phyloP scores from a whole-genome alignment of 306 rosid genomes.

The Prunus salicina region DNA sequence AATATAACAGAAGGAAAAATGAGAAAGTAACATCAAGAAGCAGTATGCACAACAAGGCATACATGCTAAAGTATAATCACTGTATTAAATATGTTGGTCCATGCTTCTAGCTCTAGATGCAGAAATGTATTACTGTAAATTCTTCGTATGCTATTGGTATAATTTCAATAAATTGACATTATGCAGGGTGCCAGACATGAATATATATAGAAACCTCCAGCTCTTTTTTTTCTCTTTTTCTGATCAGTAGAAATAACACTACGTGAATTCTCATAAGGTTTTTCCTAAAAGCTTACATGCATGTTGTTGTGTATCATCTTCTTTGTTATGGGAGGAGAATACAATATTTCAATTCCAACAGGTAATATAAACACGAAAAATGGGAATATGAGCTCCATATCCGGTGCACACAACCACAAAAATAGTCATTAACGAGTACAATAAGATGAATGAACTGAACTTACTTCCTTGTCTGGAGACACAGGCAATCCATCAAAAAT shows the following conservation, averaged over 20 bases:
- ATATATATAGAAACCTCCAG: not conserved
- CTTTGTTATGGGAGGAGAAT: not conserved
- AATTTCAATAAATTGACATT: not conserved
- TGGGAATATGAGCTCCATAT: not conserved
- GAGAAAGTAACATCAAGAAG: not conserved
- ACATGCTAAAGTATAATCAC: not conserved
- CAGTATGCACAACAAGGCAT: not conserved
- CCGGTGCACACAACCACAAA: not conserved
- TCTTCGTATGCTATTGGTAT: not conserved
- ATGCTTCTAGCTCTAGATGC: not conserved
- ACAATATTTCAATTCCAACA: not conserved
- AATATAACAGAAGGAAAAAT: conserved; percentile 23
- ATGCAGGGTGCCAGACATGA: not conserved
- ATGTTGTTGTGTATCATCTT: not conserved
- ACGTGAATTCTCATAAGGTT: not conserved
- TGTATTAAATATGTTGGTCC: not conserved
- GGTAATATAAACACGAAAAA: not conserved
- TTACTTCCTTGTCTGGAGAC: conserved; percentile 76
- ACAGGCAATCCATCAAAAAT: conserved; percentile 86
- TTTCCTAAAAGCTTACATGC: not conserved
- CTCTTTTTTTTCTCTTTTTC: not conserved
- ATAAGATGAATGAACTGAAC: conserved; percentile 21
- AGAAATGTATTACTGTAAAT: not conserved
- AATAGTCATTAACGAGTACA: conserved; percentile 15
- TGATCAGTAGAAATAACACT: not conserved